Percentiles rank a stretch among this genome's conserved stretches.
Conservation (phyloP, 2,329 filamentous ascomycete species). For the Chalaropsis thielavioides region DNA sequence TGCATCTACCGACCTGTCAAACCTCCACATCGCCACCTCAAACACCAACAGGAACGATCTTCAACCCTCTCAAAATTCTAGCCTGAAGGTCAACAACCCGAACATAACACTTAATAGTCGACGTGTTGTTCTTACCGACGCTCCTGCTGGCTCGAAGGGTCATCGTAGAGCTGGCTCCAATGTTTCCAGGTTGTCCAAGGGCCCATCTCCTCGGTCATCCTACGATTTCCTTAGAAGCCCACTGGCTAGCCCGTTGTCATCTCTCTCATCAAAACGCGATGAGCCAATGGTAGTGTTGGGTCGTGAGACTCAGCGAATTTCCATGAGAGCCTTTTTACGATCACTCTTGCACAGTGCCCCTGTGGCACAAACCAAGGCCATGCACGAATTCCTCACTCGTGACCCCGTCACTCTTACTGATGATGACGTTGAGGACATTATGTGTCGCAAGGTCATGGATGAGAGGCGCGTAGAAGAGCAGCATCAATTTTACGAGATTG, state of each 20-base stretch:
- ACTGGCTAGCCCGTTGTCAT: conserved; percentile 12
- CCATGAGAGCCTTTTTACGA: conserved; percentile 77
- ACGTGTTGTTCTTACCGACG: conserved; percentile 2
- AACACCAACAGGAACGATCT: conserved; percentile 5
- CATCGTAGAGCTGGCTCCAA: conserved; percentile 22
- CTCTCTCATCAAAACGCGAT: conserved; percentile 12
- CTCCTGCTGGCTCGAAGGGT: conserved; percentile 15
- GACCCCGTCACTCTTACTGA: conserved; percentile 62
- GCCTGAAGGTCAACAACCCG: background rate
- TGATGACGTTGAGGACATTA: conserved; percentile 71
- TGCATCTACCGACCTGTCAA: conserved; percentile 49
- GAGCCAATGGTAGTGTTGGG: conserved; percentile 36
- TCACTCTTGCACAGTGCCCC: conserved; percentile 72
- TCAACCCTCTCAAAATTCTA: background rate
- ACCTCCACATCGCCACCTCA: background rate
- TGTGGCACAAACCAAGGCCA: conserved; percentile 66
- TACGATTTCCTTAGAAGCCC: conserved; percentile 15
- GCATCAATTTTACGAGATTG: conserved; percentile 88
- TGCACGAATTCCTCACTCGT: conserved; percentile 67
- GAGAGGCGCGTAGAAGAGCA: conserved; percentile 84
- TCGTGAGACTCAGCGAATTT: conserved; percentile 82
- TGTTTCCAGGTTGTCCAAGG: conserved; percentile 10
- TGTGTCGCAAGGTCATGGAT: conserved; percentile 66
- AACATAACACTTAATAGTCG: background rate
- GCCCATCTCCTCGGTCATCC: conserved; percentile 18